Percentiles rank a stretch among this genome's conserved stretches.
These are phyloP conservation scores for Naganishia sp. DNA, from an alignment of 1,284 basidiomycete genomes.

Conservation along the genomic window DNA sequence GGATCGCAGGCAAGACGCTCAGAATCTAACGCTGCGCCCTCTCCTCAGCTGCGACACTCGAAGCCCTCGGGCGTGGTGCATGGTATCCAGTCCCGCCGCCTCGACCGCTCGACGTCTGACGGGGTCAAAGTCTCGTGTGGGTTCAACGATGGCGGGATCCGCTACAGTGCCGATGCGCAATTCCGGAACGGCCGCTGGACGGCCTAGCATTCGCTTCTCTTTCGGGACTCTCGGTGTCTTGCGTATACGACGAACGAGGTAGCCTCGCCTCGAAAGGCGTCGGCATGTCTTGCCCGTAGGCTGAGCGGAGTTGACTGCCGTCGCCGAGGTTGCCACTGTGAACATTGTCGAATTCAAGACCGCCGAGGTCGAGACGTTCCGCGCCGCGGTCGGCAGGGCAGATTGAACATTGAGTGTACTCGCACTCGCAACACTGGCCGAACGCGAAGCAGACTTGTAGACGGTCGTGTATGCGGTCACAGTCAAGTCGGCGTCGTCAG, in stretches of 20 bases:
- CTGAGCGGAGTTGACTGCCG: background rate
- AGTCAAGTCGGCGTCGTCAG: background rate
- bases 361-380: background rate
- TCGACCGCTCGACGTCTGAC: slow-evolving; percentile 6
- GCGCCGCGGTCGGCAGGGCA: background rate
- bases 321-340: background rate
- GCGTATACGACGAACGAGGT: slow-evolving; percentile 1
- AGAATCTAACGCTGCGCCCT: slow-evolving; percentile 1
- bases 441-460: background rate
- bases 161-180: slow-evolving; percentile 1
- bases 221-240: background rate
- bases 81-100: background rate
- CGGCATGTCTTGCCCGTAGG: slow-evolving; percentile 12
- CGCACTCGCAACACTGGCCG: background rate
- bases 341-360: background rate
- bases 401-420: background rate
- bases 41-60: slow-evolving; percentile 5
- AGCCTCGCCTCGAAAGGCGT: slow-evolving; percentile 4
- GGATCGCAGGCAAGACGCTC: background rate
- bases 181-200: slow-evolving; percentile 2
- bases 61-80: background rate
- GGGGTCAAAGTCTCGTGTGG: background rate
- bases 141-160: background rate
- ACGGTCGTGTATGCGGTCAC: background rate
- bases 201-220: slow-evolving; percentile 6